phyloP scores from a whole-genome alignment of 1,284 basidiomycete species.

The Xanthoconium separans region DNA sequence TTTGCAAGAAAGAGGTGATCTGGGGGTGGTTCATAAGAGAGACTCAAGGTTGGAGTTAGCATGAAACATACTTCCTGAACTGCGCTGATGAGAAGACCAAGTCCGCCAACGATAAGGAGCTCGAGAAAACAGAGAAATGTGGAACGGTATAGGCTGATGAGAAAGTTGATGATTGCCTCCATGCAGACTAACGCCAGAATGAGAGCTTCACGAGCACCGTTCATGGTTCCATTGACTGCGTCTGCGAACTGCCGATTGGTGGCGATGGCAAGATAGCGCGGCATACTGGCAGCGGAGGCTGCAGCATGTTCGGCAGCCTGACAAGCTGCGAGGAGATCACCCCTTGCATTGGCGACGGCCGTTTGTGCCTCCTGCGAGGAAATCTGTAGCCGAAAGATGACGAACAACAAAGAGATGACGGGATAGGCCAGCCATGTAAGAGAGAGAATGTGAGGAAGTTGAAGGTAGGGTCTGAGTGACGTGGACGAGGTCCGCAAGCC shows the following conservation, averaged over 20 bases:
- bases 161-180: conserved; percentile 87
- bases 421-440: conserved; percentile 85
- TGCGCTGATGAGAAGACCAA: conserved; percentile 79
- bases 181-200: conserved; percentile 76
- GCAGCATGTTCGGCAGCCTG: conserved; percentile 81
- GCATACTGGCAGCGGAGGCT: conserved; percentile 79
- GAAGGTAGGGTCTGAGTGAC: conserved; percentile 77
- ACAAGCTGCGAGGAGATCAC: conserved; percentile 75
- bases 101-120: conserved; percentile 79
- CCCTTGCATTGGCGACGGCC: conserved; percentile 68
- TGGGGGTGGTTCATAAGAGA: conserved; percentile 34
- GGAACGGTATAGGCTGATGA: conserved; percentile 89
- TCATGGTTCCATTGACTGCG: conserved; percentile 76
- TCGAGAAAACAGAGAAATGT: conserved; percentile 92
- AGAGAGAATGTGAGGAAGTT: conserved; percentile 78
- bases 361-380: conserved; percentile 71
- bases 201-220: conserved; percentile 72
- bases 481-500: conserved; percentile 37
- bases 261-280: conserved; percentile 81
- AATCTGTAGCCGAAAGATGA: conserved; percentile 77
- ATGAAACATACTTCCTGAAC: conserved; percentile 67
- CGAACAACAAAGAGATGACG: conserved; percentile 83
- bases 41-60: not conserved
- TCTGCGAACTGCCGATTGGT: conserved; percentile 79
- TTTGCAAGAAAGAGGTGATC: conserved; percentile 69